These are phyloP conservation scores for Phytophthora idaei DNA, from an alignment of 352 stramenopile species.

Conservation along the genomic window DNA sequence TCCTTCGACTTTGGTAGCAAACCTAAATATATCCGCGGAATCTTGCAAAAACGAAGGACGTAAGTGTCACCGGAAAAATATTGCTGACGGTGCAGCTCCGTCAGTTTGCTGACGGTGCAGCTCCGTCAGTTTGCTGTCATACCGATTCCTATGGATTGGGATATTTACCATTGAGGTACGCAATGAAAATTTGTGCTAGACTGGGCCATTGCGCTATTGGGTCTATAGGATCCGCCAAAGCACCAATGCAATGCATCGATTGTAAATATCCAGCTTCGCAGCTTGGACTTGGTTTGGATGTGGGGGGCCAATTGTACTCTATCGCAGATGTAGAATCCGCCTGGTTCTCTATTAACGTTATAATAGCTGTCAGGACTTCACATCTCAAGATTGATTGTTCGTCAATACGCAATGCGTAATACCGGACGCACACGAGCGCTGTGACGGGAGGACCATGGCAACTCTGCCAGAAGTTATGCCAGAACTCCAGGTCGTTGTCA, in stretches of 20 bases:
- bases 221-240: too few relatives aligned
- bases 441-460: constrained; percentile 1
- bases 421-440: not conserved
- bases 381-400: constrained; percentile 7
- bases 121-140: not conserved
- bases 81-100: not conserved
- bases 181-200: too few relatives aligned
- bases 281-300: too few relatives aligned
- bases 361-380: not conserved
- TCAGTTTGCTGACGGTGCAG: not conserved
- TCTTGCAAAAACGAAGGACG: too few relatives aligned
- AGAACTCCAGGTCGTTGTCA: constrained; percentile 9
- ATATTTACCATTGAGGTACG: too few relatives aligned
- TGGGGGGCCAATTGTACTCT: not conserved
- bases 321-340: not conserved
- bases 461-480: not conserved
- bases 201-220: too few relatives aligned
- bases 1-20: not conserved
- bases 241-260: too few relatives aligned
- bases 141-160: not conserved
- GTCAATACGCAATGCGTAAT: not conserved
- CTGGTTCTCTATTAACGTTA: not conserved
- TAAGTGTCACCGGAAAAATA: too few relatives aligned
- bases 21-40: too few relatives aligned
- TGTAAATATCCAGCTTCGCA: too few relatives aligned